Evolutionary conservation across 2,329 filamentous ascomycete genomes (phyloP).

Genomic region (Aspergillus luchuensis): DNA sequence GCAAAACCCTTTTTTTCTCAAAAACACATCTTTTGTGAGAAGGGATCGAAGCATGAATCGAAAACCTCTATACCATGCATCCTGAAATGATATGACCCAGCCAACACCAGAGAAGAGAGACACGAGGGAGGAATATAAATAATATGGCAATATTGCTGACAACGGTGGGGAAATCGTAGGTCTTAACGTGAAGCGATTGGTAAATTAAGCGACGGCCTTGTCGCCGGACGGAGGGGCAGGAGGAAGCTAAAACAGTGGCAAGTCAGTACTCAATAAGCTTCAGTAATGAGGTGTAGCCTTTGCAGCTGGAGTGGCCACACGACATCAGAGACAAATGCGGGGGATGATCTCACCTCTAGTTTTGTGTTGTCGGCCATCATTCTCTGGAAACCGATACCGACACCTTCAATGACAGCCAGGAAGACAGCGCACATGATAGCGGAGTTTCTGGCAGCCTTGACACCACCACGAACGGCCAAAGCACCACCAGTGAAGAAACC

Average conservation of each 20-base stretch:
- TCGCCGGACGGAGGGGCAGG: slow-evolving; percentile 39
- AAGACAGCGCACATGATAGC: slow-evolving; percentile 95
- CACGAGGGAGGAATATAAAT: slow-evolving; percentile 31
- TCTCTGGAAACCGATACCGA: slow-evolving; percentile 91
- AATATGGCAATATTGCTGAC: slow-evolving; percentile 25
- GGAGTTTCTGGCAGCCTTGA: slow-evolving; percentile 88
- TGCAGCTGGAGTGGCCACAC: not conserved
- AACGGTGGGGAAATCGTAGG: slow-evolving; percentile 17
- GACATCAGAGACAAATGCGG: not conserved
- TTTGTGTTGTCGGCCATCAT: slow-evolving; percentile 90
- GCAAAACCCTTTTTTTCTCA: slow-evolving; percentile 33
- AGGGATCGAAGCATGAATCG: slow-evolving; percentile 31
- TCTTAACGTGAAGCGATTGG: slow-evolving; percentile 12
- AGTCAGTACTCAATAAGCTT: not conserved
- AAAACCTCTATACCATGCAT: slow-evolving; percentile 41
- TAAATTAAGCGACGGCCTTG: slow-evolving; percentile 40
- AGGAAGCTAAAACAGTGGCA: slow-evolving; percentile 32
- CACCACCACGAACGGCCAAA: slow-evolving; percentile 86
- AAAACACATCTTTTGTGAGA: slow-evolving; percentile 26
- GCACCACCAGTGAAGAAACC: slow-evolving; percentile 96
- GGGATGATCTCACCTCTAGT: slow-evolving; percentile 63
- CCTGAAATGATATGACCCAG: slow-evolving; percentile 35
- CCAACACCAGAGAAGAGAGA: slow-evolving; percentile 46
- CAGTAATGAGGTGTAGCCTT: not conserved
- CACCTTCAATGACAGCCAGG: slow-evolving; percentile 93